Base-by-base conservation (phyloP, 2,329 filamentous ascomycete species). In the Fusarium hostae region DNA sequence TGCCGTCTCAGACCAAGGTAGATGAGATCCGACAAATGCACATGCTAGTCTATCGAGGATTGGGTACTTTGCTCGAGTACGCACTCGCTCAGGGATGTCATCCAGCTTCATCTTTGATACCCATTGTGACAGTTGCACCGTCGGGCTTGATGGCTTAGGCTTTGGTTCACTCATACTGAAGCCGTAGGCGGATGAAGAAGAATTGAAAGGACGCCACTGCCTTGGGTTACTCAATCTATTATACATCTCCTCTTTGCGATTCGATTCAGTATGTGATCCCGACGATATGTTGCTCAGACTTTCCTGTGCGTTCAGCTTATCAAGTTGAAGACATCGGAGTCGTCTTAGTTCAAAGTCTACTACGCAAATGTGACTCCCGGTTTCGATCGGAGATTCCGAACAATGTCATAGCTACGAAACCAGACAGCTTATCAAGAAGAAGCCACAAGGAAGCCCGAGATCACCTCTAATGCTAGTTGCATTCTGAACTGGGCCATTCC, bases 21-120 rank as follows among this genome's bases (percentile, higher is more conserved):
- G 51, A 24, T 60, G 58, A 22, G 58, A 60, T 24, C 58, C 58
- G 15, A 60, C 51, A 11, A 60, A 60, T 5, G 51, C 58, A 20
- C 58, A 60, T 8, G 37, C 51, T 11, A 60, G 12, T 5, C 37
- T 37, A 43, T 60, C 58, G 20, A 60, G 58, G n/a, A 60, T 58
- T 12, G 58, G 30, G 30, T 58, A 35, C 12, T 60, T 60, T 30
- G 39, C 20, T 30, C 58, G 51, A 26, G 51, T 44, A 20, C 51
- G 24, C 6, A 60, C 30, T 37, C 39, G 30, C 11, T 58, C 51
- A 1, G 51, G 58, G 32, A 60, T 24, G 12, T 58, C 58, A 4
- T 30, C 24, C 2, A 58, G 15, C 5, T 30, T 44, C 3, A 60
- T 30, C 15, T 24, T 18, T 30, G 58, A 58, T 11, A 60, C 51